Conservation (phyloP, 306 rosid species). For the Carpinus viminea region DNA sequence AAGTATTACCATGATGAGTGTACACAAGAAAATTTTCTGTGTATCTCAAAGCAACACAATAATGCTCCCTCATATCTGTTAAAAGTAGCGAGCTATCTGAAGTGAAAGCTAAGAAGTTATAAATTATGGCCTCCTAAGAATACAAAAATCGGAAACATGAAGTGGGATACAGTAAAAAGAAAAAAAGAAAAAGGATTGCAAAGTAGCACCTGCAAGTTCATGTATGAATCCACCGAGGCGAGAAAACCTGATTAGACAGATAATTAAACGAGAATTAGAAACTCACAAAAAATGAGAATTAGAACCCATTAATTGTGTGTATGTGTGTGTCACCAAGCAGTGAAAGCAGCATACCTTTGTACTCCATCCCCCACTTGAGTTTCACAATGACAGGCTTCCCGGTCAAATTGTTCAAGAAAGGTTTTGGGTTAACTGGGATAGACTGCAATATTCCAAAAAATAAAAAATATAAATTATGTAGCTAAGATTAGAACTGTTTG, state of each 20-base stretch:
- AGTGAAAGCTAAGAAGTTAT: background rate
- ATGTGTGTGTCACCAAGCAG: background rate
- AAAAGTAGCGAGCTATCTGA: background rate
- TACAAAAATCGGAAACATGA: background rate
- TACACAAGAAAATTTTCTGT: background rate
- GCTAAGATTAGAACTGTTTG: no score
- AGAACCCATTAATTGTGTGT: background rate
- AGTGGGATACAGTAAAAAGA: no score
- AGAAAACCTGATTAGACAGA: conserved; percentile 43
- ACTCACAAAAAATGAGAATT: background rate
- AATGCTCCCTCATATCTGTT: background rate
- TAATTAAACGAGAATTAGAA: background rate
- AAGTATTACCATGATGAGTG: background rate
- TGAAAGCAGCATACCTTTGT: conserved; percentile 41
- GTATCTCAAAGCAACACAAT: background rate
- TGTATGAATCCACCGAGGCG: conserved; percentile 55
- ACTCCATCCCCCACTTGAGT: conserved; percentile 67
- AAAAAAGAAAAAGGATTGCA: background rate
- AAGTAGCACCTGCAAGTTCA: conserved; percentile 58
- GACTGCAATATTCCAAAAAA: conserved; percentile 33
- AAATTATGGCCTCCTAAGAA: background rate
- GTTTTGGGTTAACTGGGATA: conserved; percentile 59
- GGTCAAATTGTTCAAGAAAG: conserved; percentile 64
- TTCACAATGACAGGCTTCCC: conserved; percentile 58
- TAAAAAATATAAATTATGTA: background rate